phyloP scores from a whole-genome alignment of 2,329 filamentous ascomycete species.

The Lizonia empirigonia region DNA sequence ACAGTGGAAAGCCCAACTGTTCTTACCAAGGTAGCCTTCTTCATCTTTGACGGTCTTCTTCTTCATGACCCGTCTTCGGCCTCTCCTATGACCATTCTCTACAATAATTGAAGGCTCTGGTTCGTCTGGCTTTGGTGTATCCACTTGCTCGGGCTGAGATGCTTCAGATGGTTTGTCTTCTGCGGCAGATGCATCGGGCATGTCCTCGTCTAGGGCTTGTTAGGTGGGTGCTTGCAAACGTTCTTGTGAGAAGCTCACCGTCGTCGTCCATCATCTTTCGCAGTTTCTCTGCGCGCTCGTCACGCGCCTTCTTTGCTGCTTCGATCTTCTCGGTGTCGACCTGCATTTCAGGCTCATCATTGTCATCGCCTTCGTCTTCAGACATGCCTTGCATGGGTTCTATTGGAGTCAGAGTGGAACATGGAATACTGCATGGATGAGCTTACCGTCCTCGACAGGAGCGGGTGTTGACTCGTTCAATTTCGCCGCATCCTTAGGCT shows the following conservation, averaged over 20 bases:
- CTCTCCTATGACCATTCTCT: slow-evolving; percentile 71
- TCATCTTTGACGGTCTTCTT: slow-evolving; percentile 88
- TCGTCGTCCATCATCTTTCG: slow-evolving; percentile 77
- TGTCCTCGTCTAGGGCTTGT: slow-evolving; percentile 57
- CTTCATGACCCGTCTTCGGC: slow-evolving; percentile 79
- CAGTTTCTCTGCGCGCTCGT: slow-evolving; percentile 69
- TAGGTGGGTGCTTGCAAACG: slow-evolving; percentile 1
- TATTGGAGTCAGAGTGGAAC: slow-evolving; percentile 34
- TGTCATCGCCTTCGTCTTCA: slow-evolving; percentile 43
- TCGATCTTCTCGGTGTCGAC: slow-evolving; percentile 41
- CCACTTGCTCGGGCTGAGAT: slow-evolving; percentile 25
- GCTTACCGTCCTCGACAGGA: slow-evolving; percentile 57
- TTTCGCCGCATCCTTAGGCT: slow-evolving; percentile 52
- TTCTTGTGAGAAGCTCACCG: slow-evolving; percentile 47
- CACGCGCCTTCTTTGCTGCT: slow-evolving; percentile 54
- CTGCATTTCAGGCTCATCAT: slow-evolving; percentile 39
- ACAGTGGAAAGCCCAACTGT: neutral
- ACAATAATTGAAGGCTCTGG: slow-evolving; percentile 53
- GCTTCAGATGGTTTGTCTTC: slow-evolving; percentile 48
- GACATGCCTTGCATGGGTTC: slow-evolving; percentile 62
- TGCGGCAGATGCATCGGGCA: slow-evolving; percentile 59
- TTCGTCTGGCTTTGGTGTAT: slow-evolving; percentile 29
- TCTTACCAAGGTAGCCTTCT: slow-evolving; percentile 83
- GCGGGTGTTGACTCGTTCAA: slow-evolving; percentile 50
- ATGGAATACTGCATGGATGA: neutral